A percentile compares a stretch with the other conserved stretches of the same genome.
These are phyloP conservation scores for Cladosporium sphaerospermum DNA, from an alignment of 2,329 filamentous ascomycete species.

Conservation along the genomic window DNA sequence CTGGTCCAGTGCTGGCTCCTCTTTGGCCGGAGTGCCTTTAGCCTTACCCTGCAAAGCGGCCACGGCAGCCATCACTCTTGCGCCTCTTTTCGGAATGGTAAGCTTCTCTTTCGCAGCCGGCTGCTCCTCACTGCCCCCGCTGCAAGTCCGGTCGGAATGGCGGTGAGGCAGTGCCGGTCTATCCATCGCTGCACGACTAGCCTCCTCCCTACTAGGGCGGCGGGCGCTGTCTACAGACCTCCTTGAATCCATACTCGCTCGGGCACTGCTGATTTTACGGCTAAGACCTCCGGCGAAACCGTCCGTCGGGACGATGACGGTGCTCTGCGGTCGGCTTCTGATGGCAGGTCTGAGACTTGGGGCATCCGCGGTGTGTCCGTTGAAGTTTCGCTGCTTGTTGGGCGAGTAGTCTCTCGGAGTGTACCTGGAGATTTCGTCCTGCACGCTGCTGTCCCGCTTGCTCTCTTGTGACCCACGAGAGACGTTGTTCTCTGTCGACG, in stretches of 20 bases:
- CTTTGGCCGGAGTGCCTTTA: conserved; percentile 33
- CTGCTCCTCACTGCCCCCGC: conserved; percentile 30
- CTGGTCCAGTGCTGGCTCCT: conserved; percentile 44
- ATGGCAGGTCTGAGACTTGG: conserved; percentile 44
- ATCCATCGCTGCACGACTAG: conserved; percentile 17
- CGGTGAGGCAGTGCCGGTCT: conserved; percentile 18
- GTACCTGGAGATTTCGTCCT: conserved; percentile 53
- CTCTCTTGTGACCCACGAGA: conserved; percentile 47
- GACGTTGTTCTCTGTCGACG: conserved; percentile 28
- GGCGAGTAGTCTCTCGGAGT: conserved; percentile 56
- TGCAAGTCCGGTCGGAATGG: conserved; percentile 30
- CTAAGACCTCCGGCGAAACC: conserved; percentile 22
- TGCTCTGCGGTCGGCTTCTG: conserved; percentile 26
- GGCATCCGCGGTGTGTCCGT: conserved; percentile 19
- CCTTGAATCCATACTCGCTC: conserved; percentile 21
- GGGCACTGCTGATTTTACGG: conserved; percentile 23
- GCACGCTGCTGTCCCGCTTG: conserved; percentile 36
- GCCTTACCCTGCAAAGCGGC: conserved; percentile 54
- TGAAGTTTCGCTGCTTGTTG: conserved; percentile 56
- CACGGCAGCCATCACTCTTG: conserved; percentile 59
- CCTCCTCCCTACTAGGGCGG: conserved; percentile 14
- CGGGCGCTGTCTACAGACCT: conserved; percentile 21
- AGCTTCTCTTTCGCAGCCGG: conserved; percentile 24
- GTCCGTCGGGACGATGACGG: conserved; percentile 16
- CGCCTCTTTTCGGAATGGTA: conserved; percentile 40